Evolutionary conservation across 2,329 filamentous ascomycete genomes (phyloP).

Genomic region (Hansfordia pulvinata): DNA sequence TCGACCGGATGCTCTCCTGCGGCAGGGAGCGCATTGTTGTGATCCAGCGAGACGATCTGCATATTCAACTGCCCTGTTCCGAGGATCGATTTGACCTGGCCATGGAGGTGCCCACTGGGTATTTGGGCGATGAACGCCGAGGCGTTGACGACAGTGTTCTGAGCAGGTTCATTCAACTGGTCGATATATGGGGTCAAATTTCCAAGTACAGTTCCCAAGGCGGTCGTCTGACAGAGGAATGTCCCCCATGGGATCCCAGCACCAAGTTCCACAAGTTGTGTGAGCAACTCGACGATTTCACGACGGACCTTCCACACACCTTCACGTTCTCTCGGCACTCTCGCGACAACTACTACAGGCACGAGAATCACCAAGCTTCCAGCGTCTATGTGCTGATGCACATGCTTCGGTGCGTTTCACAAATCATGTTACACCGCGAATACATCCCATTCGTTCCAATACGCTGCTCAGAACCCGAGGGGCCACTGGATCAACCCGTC

Average conservation of each 20-base stretch:
- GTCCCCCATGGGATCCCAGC: conserved; percentile 43
- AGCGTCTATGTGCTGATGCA: conserved; percentile 55
- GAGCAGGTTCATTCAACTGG: conserved; percentile 41
- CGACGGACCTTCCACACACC: conserved; percentile 35
- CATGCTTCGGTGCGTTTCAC: conserved; percentile 49
- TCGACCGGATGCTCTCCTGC: conserved; percentile 56
- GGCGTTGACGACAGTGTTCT: conserved; percentile 30
- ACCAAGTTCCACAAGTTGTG: conserved; percentile 41
- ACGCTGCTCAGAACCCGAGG: conserved; percentile 29
- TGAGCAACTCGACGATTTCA: conserved; percentile 36
- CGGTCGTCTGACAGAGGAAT: conserved; percentile 33
- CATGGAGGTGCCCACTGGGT: conserved; percentile 39
- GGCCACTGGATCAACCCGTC: conserved; percentile 44
- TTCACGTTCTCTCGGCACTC: conserved; percentile 46
- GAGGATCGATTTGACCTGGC: conserved; percentile 52
- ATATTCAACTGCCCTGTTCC: conserved; percentile 54
- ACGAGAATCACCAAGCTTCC: conserved; percentile 49
- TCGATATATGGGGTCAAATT: conserved; percentile 46
- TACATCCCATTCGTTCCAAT: conserved; percentile 55
- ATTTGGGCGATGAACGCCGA: conserved; percentile 20
- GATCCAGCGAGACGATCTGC: conserved; percentile 43
- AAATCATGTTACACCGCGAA: conserved; percentile 55
- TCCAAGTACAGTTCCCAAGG: conserved; percentile 39
- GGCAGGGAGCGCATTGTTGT: conserved; percentile 47
- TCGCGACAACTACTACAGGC: conserved; percentile 47